Evolutionary conservation across 75 land plant species (phyloP).

Genomic region (Picea sitchensis): DNA sequence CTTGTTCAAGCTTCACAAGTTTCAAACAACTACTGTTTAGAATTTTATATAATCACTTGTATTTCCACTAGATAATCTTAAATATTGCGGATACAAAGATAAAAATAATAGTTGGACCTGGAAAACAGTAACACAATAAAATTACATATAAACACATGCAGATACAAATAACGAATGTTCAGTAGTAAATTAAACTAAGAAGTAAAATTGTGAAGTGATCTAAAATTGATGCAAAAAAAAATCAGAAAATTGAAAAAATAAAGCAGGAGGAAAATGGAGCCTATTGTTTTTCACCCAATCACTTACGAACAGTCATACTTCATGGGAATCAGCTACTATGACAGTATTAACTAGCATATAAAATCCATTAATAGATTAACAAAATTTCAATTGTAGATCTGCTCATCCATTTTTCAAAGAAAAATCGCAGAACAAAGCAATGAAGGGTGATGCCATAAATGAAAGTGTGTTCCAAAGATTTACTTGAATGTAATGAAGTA

Average conservation of each 20-base stretch:
- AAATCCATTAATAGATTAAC: background rate
- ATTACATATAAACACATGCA: too few species aligned
- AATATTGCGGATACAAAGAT: too few species aligned
- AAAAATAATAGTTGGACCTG: too few species aligned
- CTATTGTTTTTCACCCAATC: background rate
- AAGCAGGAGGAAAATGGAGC: background rate
- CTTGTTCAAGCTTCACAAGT: slow-evolving; percentile 68
- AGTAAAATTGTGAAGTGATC: background rate
- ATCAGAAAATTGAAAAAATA: background rate
- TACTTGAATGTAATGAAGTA: slow-evolving; percentile 90
- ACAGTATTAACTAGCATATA: background rate
- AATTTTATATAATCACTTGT: background rate
- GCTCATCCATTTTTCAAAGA: background rate
- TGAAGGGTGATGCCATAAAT: background rate
- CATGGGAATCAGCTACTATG: background rate
- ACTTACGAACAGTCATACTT: background rate
- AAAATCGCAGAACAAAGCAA: background rate
- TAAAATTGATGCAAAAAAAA: background rate
- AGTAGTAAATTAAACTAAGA: background rate
- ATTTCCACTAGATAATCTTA: background rate
- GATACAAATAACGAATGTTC: background rate
- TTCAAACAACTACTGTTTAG: slow-evolving; percentile 3
- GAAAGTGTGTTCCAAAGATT: background rate
- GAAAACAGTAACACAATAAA: too few species aligned
- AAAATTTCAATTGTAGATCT: background rate